phyloP scores from a whole-genome alignment of 2,329 filamentous ascomycete genomes.

The Fusarium sarcochroum region DNA sequence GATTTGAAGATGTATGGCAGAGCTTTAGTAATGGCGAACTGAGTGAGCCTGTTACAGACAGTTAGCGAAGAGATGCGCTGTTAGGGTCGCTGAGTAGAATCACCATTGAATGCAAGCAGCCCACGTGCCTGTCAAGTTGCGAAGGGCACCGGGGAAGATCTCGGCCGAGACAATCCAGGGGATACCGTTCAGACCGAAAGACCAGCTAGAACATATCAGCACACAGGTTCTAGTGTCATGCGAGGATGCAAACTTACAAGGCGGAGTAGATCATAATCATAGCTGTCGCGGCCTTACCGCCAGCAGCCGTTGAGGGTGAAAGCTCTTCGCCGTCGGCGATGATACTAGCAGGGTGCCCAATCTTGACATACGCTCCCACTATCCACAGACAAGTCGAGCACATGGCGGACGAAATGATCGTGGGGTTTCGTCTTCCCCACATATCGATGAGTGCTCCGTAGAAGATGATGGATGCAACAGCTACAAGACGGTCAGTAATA shows the following conservation, averaged over 20 bases:
- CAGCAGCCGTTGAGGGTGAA: slow-evolving; percentile 59
- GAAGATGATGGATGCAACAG: slow-evolving; percentile 58
- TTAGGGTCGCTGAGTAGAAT: fast-evolving
- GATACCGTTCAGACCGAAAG: slow-evolving; percentile 61
- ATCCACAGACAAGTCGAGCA: slow-evolving; percentile 66
- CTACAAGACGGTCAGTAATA: slow-evolving; percentile 33
- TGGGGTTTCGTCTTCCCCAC: slow-evolving; percentile 57
- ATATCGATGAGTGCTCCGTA: slow-evolving; percentile 58
- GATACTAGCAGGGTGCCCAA: slow-evolving; percentile 62
- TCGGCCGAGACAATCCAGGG: slow-evolving; percentile 62
- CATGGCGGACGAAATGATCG: slow-evolving; percentile 63
- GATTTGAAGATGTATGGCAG: slow-evolving; percentile 61
- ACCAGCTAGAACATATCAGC: slow-evolving; percentile 53
- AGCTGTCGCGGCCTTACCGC: slow-evolving; percentile 67
- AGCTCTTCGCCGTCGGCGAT: slow-evolving; percentile 59
- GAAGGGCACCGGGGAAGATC: slow-evolving; percentile 60
- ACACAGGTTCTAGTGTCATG: fast-evolving
- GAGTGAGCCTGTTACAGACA: slow-evolving; percentile 46
- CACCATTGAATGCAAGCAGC: slow-evolving; percentile 59
- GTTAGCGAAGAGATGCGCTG: not conserved
- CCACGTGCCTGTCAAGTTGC: slow-evolving; percentile 58
- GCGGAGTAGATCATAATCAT: slow-evolving; percentile 69
- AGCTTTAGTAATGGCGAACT: slow-evolving; percentile 60
- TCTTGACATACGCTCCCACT: slow-evolving; percentile 67
- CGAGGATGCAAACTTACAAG: slow-evolving; percentile 57